Conservation (phyloP, 2,329 filamentous ascomycete genomes). For the Pseudogymnoascus sp. region DNA sequence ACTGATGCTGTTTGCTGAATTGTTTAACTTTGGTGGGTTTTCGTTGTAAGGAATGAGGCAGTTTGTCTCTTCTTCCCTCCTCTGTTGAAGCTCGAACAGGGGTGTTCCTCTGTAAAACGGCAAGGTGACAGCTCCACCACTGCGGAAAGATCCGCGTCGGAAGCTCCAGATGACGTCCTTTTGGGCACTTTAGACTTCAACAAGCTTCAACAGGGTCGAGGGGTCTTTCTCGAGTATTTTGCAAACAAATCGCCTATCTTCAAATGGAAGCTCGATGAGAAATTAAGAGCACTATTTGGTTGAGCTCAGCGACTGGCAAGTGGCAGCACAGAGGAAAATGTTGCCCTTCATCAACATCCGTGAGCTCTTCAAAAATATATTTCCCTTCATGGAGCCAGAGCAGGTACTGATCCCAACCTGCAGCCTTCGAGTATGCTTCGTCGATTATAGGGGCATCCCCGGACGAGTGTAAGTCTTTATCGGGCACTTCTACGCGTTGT, state of each 20-base stretch:
- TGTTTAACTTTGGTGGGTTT: neutral
- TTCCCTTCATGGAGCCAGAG: slow-evolving; percentile 11
- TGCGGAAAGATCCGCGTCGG: slow-evolving; percentile 6
- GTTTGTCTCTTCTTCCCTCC: neutral
- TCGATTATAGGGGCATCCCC: slow-evolving; percentile 50
- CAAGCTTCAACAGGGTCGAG: neutral
- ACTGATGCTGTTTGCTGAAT: neutral
- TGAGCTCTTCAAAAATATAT: slow-evolving; percentile 29
- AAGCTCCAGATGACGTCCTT: slow-evolving; percentile 4
- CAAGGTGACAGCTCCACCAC: slow-evolving; percentile 8
- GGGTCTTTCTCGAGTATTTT: neutral
- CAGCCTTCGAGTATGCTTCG: slow-evolving; percentile 54
- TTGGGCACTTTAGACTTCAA: slow-evolving; percentile 1
- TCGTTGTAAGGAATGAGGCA: neutral
- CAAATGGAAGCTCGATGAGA: slow-evolving; percentile 7
- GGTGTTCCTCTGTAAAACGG: slow-evolving; percentile 5
- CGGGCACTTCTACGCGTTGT: neutral
- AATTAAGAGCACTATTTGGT: neutral
- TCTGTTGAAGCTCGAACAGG: neutral
- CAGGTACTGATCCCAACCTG: slow-evolving; percentile 21
- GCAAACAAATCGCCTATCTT: neutral
- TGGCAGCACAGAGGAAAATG: slow-evolving; percentile 33
- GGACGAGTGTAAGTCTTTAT: slow-evolving; percentile 47
- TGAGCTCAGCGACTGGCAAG: neutral
- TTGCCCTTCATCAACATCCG: slow-evolving; percentile 54